Base-by-base conservation (phyloP, 23 red algal species). In the Gracilaria vermiculophylla region DNA sequence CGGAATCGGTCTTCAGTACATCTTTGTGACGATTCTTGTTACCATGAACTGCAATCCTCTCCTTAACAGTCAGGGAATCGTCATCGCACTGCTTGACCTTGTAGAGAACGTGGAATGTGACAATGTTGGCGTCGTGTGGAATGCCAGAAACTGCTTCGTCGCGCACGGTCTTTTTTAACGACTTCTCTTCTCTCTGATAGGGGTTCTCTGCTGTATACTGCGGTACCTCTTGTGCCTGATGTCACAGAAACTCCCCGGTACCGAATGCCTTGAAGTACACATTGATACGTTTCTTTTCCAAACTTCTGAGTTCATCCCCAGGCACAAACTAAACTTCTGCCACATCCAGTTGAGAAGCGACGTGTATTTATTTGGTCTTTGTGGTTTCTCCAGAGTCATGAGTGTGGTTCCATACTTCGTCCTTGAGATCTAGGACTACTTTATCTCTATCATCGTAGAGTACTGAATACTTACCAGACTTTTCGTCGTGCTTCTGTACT, bases 21-120 rank as follows among this genome's bases (percentile, higher is more conserved):
- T 45, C 52, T 31, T 89, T 89, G 47, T 69, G 53, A 13, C 33
- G 5, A 42, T 89, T 27, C 71, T 89, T 79, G 55, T 89, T 89
- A 5, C 72, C 69, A 47, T 78, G 70, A 20, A 51, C 65, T 20
- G 85, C 85, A 62, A 78, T 89, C 5, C 67, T 8, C 0, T 70
- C 74, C 66, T 77, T 89, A 15, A 89, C 33, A 6, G 0, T 89
- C 2, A 62, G 57, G 4, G 73, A 80, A 23, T 35, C 57, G 44
- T 90, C 86, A 33, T 90, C 53, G 40, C 58, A 77, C 17, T 15
- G 67, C 53, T 80, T 90, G 1, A 82, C 78, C 24, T 82, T 82
- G 31, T 82, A 82, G 12, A 82, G 34, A 1, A 82, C 54, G 53
- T 82, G 78, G 35, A 31, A 44, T 17, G 35, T 32, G 19, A 82